These are phyloP conservation scores for Mucor sp. DNA, from an alignment of 371 early-diverging fungal species.

Conservation along the genomic window DNA sequence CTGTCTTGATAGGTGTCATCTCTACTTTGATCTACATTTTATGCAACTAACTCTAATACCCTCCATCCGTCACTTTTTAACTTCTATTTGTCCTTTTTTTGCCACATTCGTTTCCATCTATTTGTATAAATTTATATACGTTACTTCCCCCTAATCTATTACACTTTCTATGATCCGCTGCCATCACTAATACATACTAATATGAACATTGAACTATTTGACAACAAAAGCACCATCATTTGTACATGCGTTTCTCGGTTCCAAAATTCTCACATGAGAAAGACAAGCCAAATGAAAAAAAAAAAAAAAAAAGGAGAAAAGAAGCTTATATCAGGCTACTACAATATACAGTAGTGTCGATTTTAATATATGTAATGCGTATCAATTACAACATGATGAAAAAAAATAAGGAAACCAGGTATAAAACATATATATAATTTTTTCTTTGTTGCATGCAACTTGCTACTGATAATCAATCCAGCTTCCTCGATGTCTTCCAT, in stretches of 20 bases:
- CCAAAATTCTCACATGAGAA: neutral
- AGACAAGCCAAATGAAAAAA: neutral
- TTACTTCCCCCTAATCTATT: neutral
- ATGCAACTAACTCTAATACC: slow-evolving; percentile 13
- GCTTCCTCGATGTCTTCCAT: slow-evolving; percentile 26
- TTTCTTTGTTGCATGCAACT: neutral
- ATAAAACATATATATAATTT: slow-evolving; percentile 11
- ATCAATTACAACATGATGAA: neutral
- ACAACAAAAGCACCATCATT: neutral
- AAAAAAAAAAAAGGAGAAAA: neutral
- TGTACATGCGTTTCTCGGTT: neutral
- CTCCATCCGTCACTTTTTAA: neutral
- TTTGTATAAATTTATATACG: neutral
- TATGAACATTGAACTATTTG: neutral
- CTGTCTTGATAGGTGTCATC: slow-evolving; percentile 13
- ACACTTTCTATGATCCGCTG: neutral
- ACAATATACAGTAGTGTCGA: neutral
- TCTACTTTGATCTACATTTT: slow-evolving; percentile 21
- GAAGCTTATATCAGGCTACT: neutral
- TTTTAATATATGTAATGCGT: slow-evolving; percentile 3
- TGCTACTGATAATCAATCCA: slow-evolving; percentile 22
- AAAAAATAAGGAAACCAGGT: neutral
- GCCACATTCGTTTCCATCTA: neutral
- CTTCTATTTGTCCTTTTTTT: neutral
- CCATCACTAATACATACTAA: neutral